Conservation (phyloP, 1,284 basidiomycete genomes). For the Mycosarcoma mackinlayi region DNA sequence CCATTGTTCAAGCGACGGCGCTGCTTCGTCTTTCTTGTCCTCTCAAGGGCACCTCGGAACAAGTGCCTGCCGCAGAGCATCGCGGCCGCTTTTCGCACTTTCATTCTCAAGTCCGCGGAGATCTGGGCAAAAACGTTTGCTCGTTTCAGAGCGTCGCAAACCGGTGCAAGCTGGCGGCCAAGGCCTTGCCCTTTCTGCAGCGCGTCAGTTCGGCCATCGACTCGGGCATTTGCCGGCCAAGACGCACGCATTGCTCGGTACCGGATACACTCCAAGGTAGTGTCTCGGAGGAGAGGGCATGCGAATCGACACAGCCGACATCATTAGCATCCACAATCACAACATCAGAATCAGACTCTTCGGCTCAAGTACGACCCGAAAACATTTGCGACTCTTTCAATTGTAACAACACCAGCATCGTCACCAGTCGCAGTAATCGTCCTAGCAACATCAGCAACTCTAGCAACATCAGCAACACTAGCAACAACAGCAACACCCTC, state of each 20-base stretch:
- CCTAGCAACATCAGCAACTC: neutral
- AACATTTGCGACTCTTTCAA: neutral
- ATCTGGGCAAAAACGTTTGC: conserved; percentile 35
- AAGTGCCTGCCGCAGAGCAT: neutral
- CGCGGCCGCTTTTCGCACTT: conserved; percentile 5
- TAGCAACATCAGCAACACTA: conserved; percentile 11
- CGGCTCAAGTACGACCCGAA: neutral
- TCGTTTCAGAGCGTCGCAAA: conserved; percentile 35
- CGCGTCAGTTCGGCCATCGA: conserved; percentile 30
- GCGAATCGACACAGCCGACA: neutral
- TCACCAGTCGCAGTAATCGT: neutral
- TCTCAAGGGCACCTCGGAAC: neutral
- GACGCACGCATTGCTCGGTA: neutral
- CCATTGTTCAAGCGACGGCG: conserved; percentile 37
- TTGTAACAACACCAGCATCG: conserved; percentile 23
- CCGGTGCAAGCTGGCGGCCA: conserved; percentile 35
- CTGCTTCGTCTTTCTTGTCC: conserved; percentile 24
- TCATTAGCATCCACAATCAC: neutral
- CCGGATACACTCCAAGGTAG: conserved; percentile 10
- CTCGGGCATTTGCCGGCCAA: conserved; percentile 18
- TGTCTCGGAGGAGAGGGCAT: neutral
- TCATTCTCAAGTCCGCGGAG: conserved; percentile 22
- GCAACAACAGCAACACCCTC: neutral
- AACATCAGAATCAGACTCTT: neutral
- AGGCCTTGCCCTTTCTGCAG: conserved; percentile 32